A percentile compares a stretch with the other conserved stretches of the same genome.
These are phyloP conservation scores for Clavispora vitiphila DNA, from an alignment of 805 yeast species.

Conservation along the genomic window DNA sequence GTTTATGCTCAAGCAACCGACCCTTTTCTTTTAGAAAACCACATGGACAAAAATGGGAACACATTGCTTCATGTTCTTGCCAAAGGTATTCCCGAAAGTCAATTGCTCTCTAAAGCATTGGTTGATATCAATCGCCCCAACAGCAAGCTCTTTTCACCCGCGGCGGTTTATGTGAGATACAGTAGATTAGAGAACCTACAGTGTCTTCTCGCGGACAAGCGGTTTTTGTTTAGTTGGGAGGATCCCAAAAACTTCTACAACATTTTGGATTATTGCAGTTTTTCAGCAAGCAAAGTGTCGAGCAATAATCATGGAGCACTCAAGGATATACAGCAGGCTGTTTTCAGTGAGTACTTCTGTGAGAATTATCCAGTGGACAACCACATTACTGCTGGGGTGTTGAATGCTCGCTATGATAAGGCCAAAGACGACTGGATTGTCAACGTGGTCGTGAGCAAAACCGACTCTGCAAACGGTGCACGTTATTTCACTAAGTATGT, in stretches of 20 bases:
- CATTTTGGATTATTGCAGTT: conserved; percentile 34
- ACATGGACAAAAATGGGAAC: conserved; percentile 69
- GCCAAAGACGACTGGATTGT: conserved; percentile 30
- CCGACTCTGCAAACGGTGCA: neutral
- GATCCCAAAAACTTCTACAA: conserved; percentile 31
- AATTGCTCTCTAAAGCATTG: conserved; percentile 25
- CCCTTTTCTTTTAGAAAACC: conserved; percentile 50
- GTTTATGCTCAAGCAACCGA: conserved; percentile 36
- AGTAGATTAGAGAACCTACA: conserved; percentile 57
- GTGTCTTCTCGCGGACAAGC: conserved; percentile 42
- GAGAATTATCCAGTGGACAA: conserved; percentile 17
- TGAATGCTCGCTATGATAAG: conserved; percentile 33
- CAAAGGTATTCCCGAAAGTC: conserved; percentile 36
- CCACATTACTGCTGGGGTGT: conserved; percentile 16
- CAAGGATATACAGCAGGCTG: conserved; percentile 19
- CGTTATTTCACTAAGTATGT: conserved; percentile 6
- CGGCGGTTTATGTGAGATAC: conserved; percentile 66
- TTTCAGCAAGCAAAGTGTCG: conserved; percentile 25
- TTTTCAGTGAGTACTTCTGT: conserved; percentile 18
- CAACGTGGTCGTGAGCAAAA: conserved; percentile 2
- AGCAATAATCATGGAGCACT: conserved; percentile 16
- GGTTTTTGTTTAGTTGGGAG: conserved; percentile 36
- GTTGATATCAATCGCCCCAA: conserved; percentile 56
- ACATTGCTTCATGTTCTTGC: conserved; percentile 70
- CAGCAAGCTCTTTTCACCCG: conserved; percentile 56